Evolutionary conservation across 441 rosid species (phyloP).

Genomic region (Corymbia calophylla): DNA sequence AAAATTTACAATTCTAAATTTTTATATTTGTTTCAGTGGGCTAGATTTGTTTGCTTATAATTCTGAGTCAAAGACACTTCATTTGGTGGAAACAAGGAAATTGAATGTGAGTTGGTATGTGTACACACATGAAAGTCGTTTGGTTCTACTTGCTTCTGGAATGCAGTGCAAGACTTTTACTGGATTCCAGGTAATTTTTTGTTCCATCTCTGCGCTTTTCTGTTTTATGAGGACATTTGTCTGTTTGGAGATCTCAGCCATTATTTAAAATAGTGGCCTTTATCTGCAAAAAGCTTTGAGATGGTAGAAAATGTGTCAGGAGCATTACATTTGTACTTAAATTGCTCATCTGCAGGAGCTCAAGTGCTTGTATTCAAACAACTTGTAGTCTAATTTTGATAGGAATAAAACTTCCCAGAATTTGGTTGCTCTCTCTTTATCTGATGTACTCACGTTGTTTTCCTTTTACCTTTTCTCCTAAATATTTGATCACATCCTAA

Average conservation of each 20-base stretch:
- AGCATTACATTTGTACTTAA: not conserved
- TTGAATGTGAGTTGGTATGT: slow-evolving; percentile 69
- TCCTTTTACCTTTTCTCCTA: not conserved
- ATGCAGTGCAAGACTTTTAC: slow-evolving; percentile 85
- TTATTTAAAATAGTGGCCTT: not conserved
- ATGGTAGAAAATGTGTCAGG: not conserved
- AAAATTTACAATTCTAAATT: not conserved
- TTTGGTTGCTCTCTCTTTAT: not conserved
- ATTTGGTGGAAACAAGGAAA: slow-evolving; percentile 79
- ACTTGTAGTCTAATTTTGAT: not conserved
- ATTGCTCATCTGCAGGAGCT: not conserved
- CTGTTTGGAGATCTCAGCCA: not conserved
- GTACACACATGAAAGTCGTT: slow-evolving; percentile 92
- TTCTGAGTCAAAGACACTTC: slow-evolving; percentile 49
- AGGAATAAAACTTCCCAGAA: not conserved
- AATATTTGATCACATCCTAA: not conserved
- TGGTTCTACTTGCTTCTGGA: slow-evolving; percentile 98
- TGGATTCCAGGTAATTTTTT: slow-evolving; percentile 76
- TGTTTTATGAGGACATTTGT: not conserved
- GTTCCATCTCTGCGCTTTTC: not conserved
- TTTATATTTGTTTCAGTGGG: slow-evolving; percentile 50
- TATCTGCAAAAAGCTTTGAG: not conserved
- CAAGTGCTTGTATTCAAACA: not conserved
- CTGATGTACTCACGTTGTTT: not conserved
- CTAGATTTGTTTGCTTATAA: slow-evolving; percentile 76